Conservation (phyloP, 441 rosid species). For the Croton setiger region DNA sequence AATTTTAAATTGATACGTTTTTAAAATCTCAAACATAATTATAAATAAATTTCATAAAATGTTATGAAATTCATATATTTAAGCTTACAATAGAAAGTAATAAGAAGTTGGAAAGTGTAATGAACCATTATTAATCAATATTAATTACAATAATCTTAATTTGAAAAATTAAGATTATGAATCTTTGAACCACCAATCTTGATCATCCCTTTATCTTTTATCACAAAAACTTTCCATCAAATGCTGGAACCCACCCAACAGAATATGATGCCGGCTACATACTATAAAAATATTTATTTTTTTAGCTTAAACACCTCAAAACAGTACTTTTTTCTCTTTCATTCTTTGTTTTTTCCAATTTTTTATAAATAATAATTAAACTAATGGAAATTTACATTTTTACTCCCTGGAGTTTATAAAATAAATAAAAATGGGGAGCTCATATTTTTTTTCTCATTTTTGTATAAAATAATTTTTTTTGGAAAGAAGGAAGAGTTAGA, state of each 20-base stretch:
- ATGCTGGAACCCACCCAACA: constrained; percentile 27
- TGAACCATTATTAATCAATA: not conserved
- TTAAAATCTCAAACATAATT: too few relatives aligned
- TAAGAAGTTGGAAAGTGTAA: too few relatives aligned
- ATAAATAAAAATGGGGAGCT: too few relatives aligned
- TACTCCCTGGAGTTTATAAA: too few relatives aligned
- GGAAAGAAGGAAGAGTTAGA: too few relatives aligned
- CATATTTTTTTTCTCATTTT: too few relatives aligned
- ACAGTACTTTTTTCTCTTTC: not conserved
- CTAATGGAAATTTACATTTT: too few relatives aligned
- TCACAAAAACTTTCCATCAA: not conserved
- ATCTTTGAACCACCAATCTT: not conserved
- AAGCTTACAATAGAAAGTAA: too few relatives aligned
- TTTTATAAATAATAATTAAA: not conserved
- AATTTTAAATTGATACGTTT: too few relatives aligned
- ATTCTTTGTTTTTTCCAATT: not conserved
- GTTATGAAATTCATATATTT: too few relatives aligned
- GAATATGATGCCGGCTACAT: constrained; percentile 15
- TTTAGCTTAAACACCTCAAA: constrained; percentile 2
- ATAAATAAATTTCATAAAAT: too few relatives aligned
- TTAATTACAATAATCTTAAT: not conserved
- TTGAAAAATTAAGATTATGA: constrained; percentile 9
- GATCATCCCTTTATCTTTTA: not conserved
- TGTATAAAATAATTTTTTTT: too few relatives aligned
- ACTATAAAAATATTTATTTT: not conserved